Evolutionary conservation across 352 stramenopile genomes (phyloP).

Genomic region (Peronospora farinosa): DNA sequence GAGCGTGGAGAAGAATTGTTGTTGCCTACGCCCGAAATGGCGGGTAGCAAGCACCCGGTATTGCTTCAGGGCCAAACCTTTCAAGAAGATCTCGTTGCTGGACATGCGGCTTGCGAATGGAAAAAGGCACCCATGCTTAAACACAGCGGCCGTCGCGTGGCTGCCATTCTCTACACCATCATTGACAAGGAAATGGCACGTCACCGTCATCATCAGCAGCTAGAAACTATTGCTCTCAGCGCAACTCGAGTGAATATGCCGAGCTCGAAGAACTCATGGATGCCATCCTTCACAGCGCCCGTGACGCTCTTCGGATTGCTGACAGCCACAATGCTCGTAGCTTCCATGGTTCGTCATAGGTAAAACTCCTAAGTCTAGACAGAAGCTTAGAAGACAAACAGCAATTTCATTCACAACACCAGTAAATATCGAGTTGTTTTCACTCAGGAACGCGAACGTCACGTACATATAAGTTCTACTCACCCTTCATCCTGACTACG

Average conservation of each 20-base stretch:
- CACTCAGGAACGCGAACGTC: slow-evolving; percentile 16
- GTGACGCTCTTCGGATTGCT: slow-evolving; percentile 22
- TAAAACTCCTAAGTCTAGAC: not conserved
- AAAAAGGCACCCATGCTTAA: slow-evolving; percentile 84
- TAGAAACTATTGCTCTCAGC: not conserved
- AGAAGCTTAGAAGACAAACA: not conserved
- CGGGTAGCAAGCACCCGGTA: slow-evolving; percentile 46
- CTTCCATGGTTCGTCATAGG: slow-evolving; percentile 24
- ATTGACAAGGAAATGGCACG: slow-evolving; percentile 78
- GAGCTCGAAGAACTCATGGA: slow-evolving; percentile 5
- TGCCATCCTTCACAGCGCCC: slow-evolving; percentile 10
- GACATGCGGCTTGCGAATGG: slow-evolving; percentile 51
- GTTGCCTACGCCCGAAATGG: slow-evolving; percentile 58
- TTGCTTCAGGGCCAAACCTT: slow-evolving; percentile 77
- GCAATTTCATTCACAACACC: not conserved
- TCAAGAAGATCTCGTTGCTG: slow-evolving; percentile 46
- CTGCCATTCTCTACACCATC: slow-evolving; percentile 80
- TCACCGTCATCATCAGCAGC: slow-evolving; percentile 24
- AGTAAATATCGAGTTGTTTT: slow-evolving; percentile 16
- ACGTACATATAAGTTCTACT: slow-evolving; percentile 24
- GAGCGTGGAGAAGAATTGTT: slow-evolving; percentile 69
- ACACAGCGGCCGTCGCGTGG: slow-evolving; percentile 67
- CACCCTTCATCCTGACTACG: slow-evolving; percentile 9
- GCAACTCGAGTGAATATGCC: slow-evolving; percentile 1
- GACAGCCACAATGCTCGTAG: slow-evolving; percentile 21